Percentiles rank a stretch among this genome's conserved stretches.
Evolutionary conservation across 192 early-diverging fungal genomes (phyloP).

Genomic region (Piromyces finnis): DNA sequence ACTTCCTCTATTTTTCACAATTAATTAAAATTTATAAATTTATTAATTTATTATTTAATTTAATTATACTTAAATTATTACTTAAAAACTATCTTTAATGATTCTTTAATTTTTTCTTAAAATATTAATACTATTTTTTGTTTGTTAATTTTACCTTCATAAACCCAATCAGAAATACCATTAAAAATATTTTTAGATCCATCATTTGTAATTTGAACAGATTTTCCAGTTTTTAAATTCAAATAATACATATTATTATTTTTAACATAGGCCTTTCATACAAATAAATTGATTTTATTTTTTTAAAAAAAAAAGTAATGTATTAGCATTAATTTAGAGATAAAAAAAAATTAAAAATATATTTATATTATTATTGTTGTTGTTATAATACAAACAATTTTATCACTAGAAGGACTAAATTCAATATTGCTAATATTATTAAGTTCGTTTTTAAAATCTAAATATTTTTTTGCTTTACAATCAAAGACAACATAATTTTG

Average conservation of each 20-base stretch:
- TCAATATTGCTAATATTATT: background rate
- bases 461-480: background rate
- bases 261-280: constrained; percentile 42
- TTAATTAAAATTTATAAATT: background rate
- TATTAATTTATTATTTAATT: no score
- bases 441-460: background rate
- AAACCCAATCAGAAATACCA: constrained; percentile 96
- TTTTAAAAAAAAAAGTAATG: no score
- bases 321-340: no score
- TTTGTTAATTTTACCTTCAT: constrained; percentile 31
- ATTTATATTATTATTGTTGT: background rate
- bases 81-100: no score
- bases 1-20: constrained; percentile 56
- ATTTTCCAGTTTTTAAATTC: constrained; percentile 24
- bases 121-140: background rate
- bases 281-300: no score
- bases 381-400: background rate
- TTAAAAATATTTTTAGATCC: constrained; percentile 68
- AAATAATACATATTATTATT: constrained; percentile 77
- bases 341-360: no score
- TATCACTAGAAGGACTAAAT: background rate
- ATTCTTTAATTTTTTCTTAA: no score
- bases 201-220: constrained; percentile 67
- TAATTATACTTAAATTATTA: no score
- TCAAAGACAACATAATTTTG: background rate